Base-by-base conservation (phyloP, 176 grass and related monocot species). In the Ampelocalamus luodianensis region DNA sequence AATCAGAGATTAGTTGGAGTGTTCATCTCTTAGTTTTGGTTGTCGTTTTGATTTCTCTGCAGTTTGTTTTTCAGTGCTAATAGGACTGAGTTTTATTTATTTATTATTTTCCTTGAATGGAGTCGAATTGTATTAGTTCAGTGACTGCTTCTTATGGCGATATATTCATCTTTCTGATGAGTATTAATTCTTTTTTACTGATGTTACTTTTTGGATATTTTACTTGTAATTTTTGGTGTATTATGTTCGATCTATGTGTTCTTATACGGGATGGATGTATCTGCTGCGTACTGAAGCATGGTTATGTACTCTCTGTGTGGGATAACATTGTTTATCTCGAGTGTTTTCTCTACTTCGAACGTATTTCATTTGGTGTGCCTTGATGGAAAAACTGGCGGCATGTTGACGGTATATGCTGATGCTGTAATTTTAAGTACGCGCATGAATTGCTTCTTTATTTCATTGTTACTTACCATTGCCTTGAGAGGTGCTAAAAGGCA, bases 1-100 rank as follows among this genome's bases (percentile, higher is more conserved):
- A 12, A 83, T 78, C 80, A 83, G 79, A 68, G 68, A 87, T 90
- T 87, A 87, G 84, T 74, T 79, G 66, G 58, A 74, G 46, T 90
- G 74, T 74, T 74, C 46, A 37, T 82, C n/a, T n/a, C n/a, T n/a
- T 89, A 84, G 67, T 79, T 87, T 79, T 79, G 59, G 6, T 72
- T 16, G 8, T 13, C 49, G 38, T 76, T 82, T 66, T 78, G 22
- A 46, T 69, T 71, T 74, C 71, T 77, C 42, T 62, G 81, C 36
- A 54, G 24, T 84, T 83, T 59, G 18, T 38, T 14, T 68, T 74
- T 68, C n/a, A 14, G 2, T 74, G 61, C 68, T 83, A 61, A 83
- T 83, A 87, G 80, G 74, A 53, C 60, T 32, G 37, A 12, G 44
- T 42, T 58, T 59, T 82, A 87, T 87, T 86, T 82, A 48, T 10